Base-by-base conservation (phyloP, 139 green algal species). In the Chlamydomonas incerta region DNA sequence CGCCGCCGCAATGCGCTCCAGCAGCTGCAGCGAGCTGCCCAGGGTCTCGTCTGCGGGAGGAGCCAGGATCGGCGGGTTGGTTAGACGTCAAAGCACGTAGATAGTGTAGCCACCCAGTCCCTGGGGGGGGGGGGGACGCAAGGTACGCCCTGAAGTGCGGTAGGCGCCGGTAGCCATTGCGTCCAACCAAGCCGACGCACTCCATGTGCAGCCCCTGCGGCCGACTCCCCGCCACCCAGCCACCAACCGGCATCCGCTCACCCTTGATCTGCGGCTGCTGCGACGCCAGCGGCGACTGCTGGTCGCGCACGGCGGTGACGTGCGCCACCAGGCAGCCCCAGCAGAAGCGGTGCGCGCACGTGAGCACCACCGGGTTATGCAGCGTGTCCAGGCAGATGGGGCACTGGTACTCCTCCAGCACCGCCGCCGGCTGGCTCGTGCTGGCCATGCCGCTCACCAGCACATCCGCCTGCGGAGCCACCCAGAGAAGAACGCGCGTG, bases 331-430 rank as follows among this genome's bases (percentile, higher is more conserved):
- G 72, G 91, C 96, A 98, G 58, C 92, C 92, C 95, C 95, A 97
- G 92, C 95, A 98, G 88, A 96, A 97, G 29, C 93, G 80, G 71
- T 98, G 95, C 4, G 93, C 93, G 76, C 95, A 98, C n/a, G 93
- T 94, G 67, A 95, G 90, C 31, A 97, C 90, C 67, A 98, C 96
- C 0, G 95, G 95, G 80, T 95, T 96, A 83, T 95, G 94, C n/a
- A 96, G 84, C 29, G 93, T 84, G 62, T 97, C 94, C 74, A 95
- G 69, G 85, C 95, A 98, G 41, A 96, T 94, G 21, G 95, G 92
- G 85, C 95, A 98, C 74, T 93, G 75, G 60, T 83, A 83, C 63
- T 87, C 75, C 86, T 80, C 80, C 52, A 87, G 63, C 79, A 90
- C 55, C 26, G 57, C 33, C 26, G 14, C 60, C 62, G 85, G 33